Evolutionary conservation across 2,329 filamentous ascomycete genomes (phyloP), one percentile per base, ranked within the genome.

Genomic region (Pestalotiopsis sp.): DNA sequence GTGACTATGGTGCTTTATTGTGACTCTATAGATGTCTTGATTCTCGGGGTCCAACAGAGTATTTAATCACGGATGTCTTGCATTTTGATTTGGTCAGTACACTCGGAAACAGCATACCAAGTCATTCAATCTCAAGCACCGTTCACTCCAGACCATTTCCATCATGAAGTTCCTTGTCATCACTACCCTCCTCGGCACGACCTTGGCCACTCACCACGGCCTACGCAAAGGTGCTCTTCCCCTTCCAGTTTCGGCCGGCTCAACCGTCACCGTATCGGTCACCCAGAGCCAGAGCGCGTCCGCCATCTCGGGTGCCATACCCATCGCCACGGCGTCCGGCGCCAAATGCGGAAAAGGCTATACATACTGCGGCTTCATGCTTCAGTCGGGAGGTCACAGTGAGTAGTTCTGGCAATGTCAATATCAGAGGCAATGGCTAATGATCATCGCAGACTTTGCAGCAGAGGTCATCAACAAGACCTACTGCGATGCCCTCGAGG

Each of bases 311-410:
- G 67, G 68, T n/a, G 20, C 71, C 25, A 39, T 56, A 27, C 69
- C 41, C 9, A 9, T 63, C 5, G 67, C 41, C 5, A 69, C 69
- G 17, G 13, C 60, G n/a, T 63, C 45, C 14, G 73, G 71, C 1
- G 61, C 75, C 4, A 76, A 75, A 41, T 79, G 77, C n/a, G 76
- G 75, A 13, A 77, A 78, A 61, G 77, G 76, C 4, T 79, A 75
- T 68, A 79, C 76, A 6, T 78, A 78, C 67, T 78, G 76, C 66
- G 76, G 76, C 2, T 78, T 75, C 63, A 77, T 77, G 74, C 72
- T 78, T 52, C 73, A 73, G 20, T 61, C 67, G 4, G 68, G 64
- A 20, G 73, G 73, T 2, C 77, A 79, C 27, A 75, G 77, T 78
- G 73, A n/a, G 76, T 72, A 14, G 23, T 60, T 27, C 57, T 31